These are phyloP conservation scores for Malus orientalis DNA, from an alignment of 306 rosid species.

Conservation along the genomic window DNA sequence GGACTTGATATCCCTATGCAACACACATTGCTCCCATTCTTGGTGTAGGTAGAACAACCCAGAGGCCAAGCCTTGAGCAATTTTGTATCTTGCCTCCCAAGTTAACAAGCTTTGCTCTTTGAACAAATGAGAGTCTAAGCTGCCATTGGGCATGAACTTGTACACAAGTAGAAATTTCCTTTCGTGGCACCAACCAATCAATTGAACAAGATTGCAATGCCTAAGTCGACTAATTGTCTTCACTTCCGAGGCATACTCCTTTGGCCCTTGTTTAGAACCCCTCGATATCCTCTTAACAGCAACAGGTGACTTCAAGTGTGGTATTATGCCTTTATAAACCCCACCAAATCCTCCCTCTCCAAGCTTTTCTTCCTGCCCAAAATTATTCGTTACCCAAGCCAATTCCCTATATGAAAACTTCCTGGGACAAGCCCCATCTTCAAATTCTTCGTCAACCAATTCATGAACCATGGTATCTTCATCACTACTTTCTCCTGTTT, in stretches of 20 bases:
- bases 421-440: neutral
- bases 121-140: constrained; percentile 20
- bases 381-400: constrained; percentile 26
- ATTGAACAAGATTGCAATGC: constrained; percentile 28
- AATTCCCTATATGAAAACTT: neutral
- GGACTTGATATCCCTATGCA: neutral
- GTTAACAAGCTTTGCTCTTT: neutral
- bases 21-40: neutral
- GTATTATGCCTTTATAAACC: constrained; percentile 29
- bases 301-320: constrained; percentile 15
- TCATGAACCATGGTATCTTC: neutral
- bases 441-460: neutral
- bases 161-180: constrained; percentile 15
- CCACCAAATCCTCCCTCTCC: constrained; percentile 2
- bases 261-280: constrained; percentile 20
- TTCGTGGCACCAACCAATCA: constrained; percentile 37
- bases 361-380: constrained; percentile 26
- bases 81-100: constrained; percentile 22
- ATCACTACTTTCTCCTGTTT: neutral
- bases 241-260: constrained; percentile 32
- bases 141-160: constrained; percentile 24
- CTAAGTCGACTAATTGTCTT: constrained; percentile 27
- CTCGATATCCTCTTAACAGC: constrained; percentile 34
- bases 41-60: neutral
- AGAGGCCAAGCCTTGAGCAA: constrained; percentile 13